Evolutionary conservation across 371 early-diverging fungal genomes (phyloP).

Genomic region (Mucor circinelloides): DNA sequence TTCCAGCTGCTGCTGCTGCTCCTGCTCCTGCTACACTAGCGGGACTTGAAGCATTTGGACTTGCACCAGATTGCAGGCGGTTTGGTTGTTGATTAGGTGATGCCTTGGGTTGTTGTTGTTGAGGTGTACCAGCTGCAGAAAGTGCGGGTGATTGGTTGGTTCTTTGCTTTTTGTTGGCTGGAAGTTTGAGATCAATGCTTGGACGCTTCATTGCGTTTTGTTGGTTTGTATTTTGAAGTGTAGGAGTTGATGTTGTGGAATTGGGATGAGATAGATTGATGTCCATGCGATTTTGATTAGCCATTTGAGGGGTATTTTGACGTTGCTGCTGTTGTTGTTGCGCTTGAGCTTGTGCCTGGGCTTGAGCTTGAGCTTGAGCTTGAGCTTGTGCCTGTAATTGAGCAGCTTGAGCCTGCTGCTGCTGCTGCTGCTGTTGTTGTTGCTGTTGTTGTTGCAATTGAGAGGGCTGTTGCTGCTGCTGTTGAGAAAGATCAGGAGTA

Average conservation of each 20-base stretch:
- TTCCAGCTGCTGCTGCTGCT: background rate
- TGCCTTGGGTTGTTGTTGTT: background rate
- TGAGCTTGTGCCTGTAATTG: slow-evolving; percentile 14
- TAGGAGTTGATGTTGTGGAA: slow-evolving; percentile 7
- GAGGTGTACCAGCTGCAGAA: slow-evolving; percentile 6
- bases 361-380: slow-evolving; percentile 13
- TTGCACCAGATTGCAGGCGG: slow-evolving; percentile 8
- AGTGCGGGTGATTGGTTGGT: slow-evolving; percentile 12
- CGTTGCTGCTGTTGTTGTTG: slow-evolving; percentile 12
- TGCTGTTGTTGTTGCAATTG: slow-evolving; percentile 13
- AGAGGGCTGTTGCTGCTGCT: slow-evolving; percentile 17
- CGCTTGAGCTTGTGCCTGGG: slow-evolving; percentile 6
- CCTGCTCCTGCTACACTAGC: background rate
- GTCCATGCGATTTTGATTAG: slow-evolving; percentile 15
- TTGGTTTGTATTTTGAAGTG: background rate
- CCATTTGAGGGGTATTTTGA: slow-evolving; percentile 13
- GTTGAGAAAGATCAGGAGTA: slow-evolving; percentile 18
- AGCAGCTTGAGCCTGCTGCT: slow-evolving; percentile 33
- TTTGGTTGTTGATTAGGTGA: slow-evolving; percentile 3
- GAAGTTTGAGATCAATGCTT: slow-evolving; percentile 50
- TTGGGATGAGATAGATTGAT: background rate
- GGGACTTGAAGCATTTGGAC: slow-evolving; percentile 6
- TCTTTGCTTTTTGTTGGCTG: slow-evolving; percentile 39
- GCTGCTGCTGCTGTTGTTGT: slow-evolving; percentile 14
- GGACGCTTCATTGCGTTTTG: slow-evolving; percentile 19